A percentile compares a stretch with the other conserved stretches of the same genome.
phyloP scores from a whole-genome alignment of 1,284 basidiomycete genomes.

The Phylloporus gajari region DNA sequence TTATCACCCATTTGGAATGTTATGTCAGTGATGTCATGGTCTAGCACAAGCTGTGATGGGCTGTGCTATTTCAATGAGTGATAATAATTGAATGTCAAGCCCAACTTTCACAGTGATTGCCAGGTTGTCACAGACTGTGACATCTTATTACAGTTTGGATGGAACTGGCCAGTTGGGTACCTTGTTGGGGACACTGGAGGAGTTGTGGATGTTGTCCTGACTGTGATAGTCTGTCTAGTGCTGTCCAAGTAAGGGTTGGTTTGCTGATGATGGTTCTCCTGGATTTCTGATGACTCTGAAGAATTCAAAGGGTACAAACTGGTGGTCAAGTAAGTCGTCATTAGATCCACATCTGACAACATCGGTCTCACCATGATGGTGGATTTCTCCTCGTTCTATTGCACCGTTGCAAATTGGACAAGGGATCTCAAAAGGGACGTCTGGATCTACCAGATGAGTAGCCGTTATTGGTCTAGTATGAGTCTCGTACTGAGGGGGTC shows the following conservation, averaged over 20 bases:
- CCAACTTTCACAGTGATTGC: not conserved
- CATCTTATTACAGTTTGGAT: not conserved
- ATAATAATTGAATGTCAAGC: not conserved
- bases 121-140: not conserved
- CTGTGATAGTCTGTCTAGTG: not conserved
- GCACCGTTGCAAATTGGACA: too few relatives aligned
- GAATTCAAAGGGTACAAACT: too few relatives aligned
- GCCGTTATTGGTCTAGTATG: too few relatives aligned
- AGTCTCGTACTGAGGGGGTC: too few relatives aligned
- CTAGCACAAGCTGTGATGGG: not conserved
- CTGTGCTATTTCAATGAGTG: not conserved
- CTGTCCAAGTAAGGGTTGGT: not conserved
- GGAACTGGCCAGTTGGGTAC: constrained; percentile 6
- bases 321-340: too few relatives aligned
- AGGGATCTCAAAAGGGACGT: too few relatives aligned
- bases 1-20: not conserved
- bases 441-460: too few relatives aligned
- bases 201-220: not conserved
- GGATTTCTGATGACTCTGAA: too few relatives aligned
- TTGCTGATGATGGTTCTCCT: too few relatives aligned
- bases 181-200: not conserved
- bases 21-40: not conserved
- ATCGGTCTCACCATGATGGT: too few relatives aligned
- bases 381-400: too few relatives aligned
- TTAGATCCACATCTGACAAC: too few relatives aligned